Percentiles rank a stretch among this genome's conserved stretches.
phyloP scores from a whole-genome alignment of 2,329 filamentous ascomycete genomes.

The Colletotrichum chlorophyti region DNA sequence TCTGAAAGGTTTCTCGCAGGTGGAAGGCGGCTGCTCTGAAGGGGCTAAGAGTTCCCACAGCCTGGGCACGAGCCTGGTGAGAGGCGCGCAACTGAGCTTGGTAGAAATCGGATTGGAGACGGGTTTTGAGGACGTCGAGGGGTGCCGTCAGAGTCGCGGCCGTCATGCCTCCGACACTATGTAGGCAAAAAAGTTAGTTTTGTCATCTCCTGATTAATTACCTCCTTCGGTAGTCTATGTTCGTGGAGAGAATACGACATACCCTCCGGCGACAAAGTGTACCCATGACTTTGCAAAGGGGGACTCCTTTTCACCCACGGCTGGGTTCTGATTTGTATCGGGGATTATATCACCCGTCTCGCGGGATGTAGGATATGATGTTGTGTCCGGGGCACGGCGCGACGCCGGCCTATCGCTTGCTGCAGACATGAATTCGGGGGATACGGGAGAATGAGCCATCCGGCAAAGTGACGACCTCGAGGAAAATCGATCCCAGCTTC shows the following conservation, averaged over 20 bases:
- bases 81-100: constrained; percentile 78
- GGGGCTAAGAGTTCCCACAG: constrained; percentile 63
- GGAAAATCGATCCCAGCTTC: not conserved
- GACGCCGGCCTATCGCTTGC: constrained; percentile 37
- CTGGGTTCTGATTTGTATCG: constrained; percentile 41
- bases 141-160: constrained; percentile 92
- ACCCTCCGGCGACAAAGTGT: constrained; percentile 92
- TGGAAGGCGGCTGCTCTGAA: constrained; percentile 74
- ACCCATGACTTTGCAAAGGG: constrained; percentile 83
- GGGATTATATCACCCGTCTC: constrained; percentile 66
- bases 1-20: constrained; percentile 84
- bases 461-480: not conserved
- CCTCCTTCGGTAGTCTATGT: not conserved
- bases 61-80: constrained; percentile 64
- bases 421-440: constrained; percentile 36
- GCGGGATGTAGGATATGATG: constrained; percentile 49
- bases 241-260: constrained; percentile 45
- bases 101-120: constrained; percentile 94
- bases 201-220: constrained; percentile 15
- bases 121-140: constrained; percentile 91
- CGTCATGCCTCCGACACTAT: constrained; percentile 86
- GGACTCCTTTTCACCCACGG: constrained; percentile 42
- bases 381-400: constrained; percentile 21
- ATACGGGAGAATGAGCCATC: constrained; percentile 42
- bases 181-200: not conserved